Conservation (phyloP, 2,329 filamentous ascomycete species). For the Ceratocystis ficicola region DNA sequence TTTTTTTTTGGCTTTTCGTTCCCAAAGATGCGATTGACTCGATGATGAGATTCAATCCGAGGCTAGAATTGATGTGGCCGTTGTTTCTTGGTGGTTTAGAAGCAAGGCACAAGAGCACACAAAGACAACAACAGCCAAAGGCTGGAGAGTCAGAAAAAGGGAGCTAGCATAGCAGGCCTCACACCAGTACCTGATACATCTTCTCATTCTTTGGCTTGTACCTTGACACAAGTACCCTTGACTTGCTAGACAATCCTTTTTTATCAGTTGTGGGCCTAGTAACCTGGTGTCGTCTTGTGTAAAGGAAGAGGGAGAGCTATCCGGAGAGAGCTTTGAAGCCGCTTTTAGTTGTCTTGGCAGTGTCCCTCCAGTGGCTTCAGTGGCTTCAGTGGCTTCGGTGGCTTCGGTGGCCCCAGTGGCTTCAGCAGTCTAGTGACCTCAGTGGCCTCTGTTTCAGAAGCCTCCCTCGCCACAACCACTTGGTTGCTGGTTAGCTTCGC, state of each 20-base stretch:
- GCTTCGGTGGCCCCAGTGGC: neutral
- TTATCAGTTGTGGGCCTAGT: neutral
- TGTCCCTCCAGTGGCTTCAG: neutral
- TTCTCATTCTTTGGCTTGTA: neutral
- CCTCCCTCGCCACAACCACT: neutral
- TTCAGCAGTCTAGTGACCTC: neutral
- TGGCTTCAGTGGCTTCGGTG: neutral
- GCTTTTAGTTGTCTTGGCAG: neutral
- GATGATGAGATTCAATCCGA: no score
- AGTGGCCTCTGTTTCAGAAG: neutral
- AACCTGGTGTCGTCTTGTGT: neutral
- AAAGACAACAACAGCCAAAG: no score
- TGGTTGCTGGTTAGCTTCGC: neutral
- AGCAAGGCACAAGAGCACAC: no score
- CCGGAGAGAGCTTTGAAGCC: neutral
- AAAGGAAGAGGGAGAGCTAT: neutral
- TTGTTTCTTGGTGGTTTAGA: no score
- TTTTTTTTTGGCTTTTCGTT: no score
- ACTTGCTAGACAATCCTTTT: neutral
- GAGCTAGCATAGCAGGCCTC: no score
- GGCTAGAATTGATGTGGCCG: no score
- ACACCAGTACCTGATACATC: neutral
- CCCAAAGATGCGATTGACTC: no score
- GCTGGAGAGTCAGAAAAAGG: no score
- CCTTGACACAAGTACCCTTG: neutral